Base-by-base conservation (phyloP, 2,329 filamentous ascomycete genomes). In the Phaeophleospora eucalypticola region DNA sequence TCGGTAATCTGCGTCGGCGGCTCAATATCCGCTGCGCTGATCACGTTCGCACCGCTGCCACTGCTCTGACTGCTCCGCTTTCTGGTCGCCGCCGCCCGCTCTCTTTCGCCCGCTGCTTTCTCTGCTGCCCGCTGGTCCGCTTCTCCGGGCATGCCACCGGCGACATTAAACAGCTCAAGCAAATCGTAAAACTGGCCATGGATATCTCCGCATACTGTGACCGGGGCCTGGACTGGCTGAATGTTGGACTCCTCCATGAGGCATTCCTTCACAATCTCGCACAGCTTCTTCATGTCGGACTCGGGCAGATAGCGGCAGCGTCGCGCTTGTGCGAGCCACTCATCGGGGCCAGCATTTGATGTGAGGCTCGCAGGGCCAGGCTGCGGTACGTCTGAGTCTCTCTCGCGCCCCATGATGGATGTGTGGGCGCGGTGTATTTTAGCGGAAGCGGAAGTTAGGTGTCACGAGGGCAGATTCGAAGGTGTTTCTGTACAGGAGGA, bases 241-340 rank as follows among this genome's bases (percentile, higher is more conserved):
- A 98, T 97, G 68, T 98, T 98, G 56, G 90, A 96, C 73, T 98
- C 93, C 78, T 98, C 93, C 93, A 98, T 98, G 62, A 98, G 79
- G 57, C 89, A 94, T 72, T 97, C 93, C 75, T 98, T 98, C 51
- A 97, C 93, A 66, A 95, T 95, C 74, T 98, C 93, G 69, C 93
- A 98, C 40, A 98, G 79, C 69, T 95, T 87, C 78, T 98, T 98
- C 93, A 98, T 98, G 64, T 94, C 89, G 53, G 84, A 75, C 72
- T 98, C 93, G 41, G 93, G 93, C 43, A 98, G 80, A 68, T 97
- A 96, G 69, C 95, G 93, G 74, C 93, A 97, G 70, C 93, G 87
- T 71, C 95, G 96, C 36, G 93, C 93, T 69, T 94, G 87, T 66
- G 93, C 87, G 24, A 98, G 79, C 93, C 93, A 98, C 73, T 97